These are phyloP conservation scores for Coleophoma cylindrospora DNA, from an alignment of 2,329 filamentous ascomycete genomes.

Conservation along the genomic window DNA sequence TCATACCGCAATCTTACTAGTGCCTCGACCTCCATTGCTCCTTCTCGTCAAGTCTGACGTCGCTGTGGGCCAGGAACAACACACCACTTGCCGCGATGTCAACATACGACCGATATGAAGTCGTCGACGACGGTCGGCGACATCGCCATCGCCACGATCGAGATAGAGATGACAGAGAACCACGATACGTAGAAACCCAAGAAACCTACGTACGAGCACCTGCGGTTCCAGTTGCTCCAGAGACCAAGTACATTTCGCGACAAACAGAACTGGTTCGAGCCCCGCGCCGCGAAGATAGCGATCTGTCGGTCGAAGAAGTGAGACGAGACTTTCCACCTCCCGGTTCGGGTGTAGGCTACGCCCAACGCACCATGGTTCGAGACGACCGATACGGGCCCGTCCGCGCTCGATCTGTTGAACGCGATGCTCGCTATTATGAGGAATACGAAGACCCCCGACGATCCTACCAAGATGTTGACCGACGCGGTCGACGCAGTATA, in stretches of 20 bases:
- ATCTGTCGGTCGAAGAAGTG: conserved; percentile 74
- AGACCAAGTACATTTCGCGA: conserved; percentile 28
- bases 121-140: conserved; percentile 19
- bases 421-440: conserved; percentile 50
- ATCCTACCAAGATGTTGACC: conserved; percentile 40
- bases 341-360: conserved; percentile 14
- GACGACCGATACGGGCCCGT: conserved; percentile 30
- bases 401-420: conserved; percentile 60
- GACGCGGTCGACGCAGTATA: conserved; percentile 43
- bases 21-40: neutral
- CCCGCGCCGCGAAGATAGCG: conserved; percentile 63
- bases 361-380: conserved; percentile 18
- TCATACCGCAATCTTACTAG: neutral
- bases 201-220: conserved; percentile 26
- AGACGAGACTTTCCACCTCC: conserved; percentile 76
- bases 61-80: neutral
- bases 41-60: neutral
- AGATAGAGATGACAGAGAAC: conserved; percentile 32
- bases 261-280: conserved; percentile 53
- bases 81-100: conserved; percentile 16
- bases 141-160: conserved; percentile 22
- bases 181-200: conserved; percentile 45
- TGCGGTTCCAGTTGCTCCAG: conserved; percentile 11
- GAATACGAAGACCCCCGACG: conserved; percentile 46
- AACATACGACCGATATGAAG: conserved; percentile 20